Conservation (phyloP, 139 green algal genomes). For the Nannochloris sp. region DNA sequence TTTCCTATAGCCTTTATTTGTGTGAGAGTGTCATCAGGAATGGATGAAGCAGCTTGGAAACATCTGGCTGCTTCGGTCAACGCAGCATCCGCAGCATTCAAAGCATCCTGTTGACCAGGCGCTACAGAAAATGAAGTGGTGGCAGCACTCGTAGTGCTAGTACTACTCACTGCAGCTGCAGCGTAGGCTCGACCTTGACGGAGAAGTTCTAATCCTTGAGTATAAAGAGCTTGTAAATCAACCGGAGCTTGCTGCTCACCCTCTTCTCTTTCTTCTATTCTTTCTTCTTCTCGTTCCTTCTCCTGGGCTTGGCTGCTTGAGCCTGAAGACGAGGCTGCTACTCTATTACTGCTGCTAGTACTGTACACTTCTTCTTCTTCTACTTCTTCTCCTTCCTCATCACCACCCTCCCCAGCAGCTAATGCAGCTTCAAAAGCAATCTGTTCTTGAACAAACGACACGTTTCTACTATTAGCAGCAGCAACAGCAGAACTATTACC, state of each 20-base stretch:
- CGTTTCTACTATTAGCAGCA: neutral
- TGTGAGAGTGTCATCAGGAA: neutral
- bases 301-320: too few species aligned
- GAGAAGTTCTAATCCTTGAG: slow-evolving; percentile 8
- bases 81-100: slow-evolving; percentile 4
- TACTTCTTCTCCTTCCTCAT: neutral
- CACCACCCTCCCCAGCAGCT: neutral
- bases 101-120: slow-evolving; percentile 3
- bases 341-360: too few species aligned
- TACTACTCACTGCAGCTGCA: neutral
- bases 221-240: slow-evolving; percentile 1
- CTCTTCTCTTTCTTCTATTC: neutral
- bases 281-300: neutral
- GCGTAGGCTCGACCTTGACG: slow-evolving; percentile 1
- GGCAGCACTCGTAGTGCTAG: too few species aligned
- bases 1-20: slow-evolving; percentile 24
- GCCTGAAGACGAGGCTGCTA: too few species aligned
- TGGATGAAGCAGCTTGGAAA: slow-evolving; percentile 2
- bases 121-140: neutral
- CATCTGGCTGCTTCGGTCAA: slow-evolving; percentile 10
- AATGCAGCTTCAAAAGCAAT: slow-evolving; percentile 9
- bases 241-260: neutral
- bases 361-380: too few species aligned
- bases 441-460: slow-evolving; percentile 9
- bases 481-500: neutral